Evolutionary conservation across 768 basidiomycete species (phyloP).

Genomic region (Udeniomyces megalosporus): DNA sequence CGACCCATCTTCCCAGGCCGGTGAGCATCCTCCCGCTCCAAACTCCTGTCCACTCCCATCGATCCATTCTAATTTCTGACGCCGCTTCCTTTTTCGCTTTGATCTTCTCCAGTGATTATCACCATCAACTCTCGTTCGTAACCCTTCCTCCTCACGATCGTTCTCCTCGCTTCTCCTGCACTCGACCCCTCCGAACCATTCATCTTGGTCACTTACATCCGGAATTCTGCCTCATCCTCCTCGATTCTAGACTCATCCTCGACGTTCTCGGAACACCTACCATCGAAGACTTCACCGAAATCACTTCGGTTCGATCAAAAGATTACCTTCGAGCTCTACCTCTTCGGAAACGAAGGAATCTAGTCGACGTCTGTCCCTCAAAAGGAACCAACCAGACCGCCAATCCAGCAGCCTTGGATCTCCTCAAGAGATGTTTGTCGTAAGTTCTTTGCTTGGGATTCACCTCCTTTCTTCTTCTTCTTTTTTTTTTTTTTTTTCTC

Average conservation of each 20-base stretch:
- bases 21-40: conserved; percentile 27
- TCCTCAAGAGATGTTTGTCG: conserved; percentile 60
- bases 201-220: no score
- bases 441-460: conserved; percentile 34
- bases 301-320: conserved; percentile 75
- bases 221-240: no score
- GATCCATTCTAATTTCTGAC: no score
- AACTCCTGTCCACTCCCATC: background rate
- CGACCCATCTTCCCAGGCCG: conserved; percentile 94
- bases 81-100: background rate
- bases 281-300: conserved; percentile 93
- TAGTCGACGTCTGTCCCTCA: conserved; percentile 62
- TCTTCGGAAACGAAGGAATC: conserved; percentile 72
- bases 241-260: conserved; percentile 46
- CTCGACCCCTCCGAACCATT: no score
- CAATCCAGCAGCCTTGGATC: conserved; percentile 48
- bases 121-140: conserved; percentile 62
- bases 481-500: background rate
- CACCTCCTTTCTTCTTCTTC: background rate
- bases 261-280: conserved; percentile 95
- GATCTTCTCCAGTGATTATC: conserved; percentile 41
- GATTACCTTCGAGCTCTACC: conserved; percentile 92
- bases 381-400: conserved; percentile 38
- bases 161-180: no score
- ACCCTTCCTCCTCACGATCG: no score